A percentile compares a stretch with the other conserved stretches of the same genome.
Evolutionary conservation across 2,329 filamentous ascomycete species (phyloP).

Genomic region (Epichloe aotearoae): DNA sequence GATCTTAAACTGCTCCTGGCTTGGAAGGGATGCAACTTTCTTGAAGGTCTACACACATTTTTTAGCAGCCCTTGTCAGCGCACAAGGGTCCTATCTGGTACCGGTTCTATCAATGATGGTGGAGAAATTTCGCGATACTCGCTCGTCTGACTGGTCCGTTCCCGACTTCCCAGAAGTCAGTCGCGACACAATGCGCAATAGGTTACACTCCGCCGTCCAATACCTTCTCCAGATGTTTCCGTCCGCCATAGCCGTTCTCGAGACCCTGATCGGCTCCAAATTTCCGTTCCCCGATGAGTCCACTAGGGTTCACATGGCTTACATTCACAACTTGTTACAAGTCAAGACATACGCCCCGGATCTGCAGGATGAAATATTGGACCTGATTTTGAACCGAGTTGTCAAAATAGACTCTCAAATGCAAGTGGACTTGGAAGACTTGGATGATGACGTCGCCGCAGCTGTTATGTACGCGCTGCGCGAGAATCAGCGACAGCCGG

Average conservation of each 20-base stretch:
- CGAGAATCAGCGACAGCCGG: constrained; percentile 13
- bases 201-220: constrained; percentile 63
- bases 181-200: constrained; percentile 51
- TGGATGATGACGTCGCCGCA: constrained; percentile 77
- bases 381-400: constrained; percentile 70
- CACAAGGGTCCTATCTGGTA: constrained; percentile 66
- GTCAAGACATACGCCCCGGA: constrained; percentile 67
- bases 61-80: constrained; percentile 60
- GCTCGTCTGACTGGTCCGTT: constrained; percentile 32
- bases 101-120: constrained; percentile 70
- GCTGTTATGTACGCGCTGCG: constrained; percentile 46
- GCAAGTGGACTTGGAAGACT: constrained; percentile 81
- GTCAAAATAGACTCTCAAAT: constrained; percentile 95
- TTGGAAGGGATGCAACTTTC: constrained; percentile 52
- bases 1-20: constrained; percentile 49
- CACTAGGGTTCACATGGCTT: constrained; percentile 70
- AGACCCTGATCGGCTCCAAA: constrained; percentile 49
- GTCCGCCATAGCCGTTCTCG: constrained; percentile 57
- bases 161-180: constrained; percentile 45
- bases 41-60: constrained; percentile 55
- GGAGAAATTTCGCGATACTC: constrained; percentile 52
- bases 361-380: constrained; percentile 66
- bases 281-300: constrained; percentile 71
- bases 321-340: constrained; percentile 70
- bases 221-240: constrained; percentile 73